Percentiles rank a stretch among this genome's conserved stretches.
Evolutionary conservation across 768 basidiomycete genomes (phyloP).

Genomic region (Lactarius sanguifluus): DNA sequence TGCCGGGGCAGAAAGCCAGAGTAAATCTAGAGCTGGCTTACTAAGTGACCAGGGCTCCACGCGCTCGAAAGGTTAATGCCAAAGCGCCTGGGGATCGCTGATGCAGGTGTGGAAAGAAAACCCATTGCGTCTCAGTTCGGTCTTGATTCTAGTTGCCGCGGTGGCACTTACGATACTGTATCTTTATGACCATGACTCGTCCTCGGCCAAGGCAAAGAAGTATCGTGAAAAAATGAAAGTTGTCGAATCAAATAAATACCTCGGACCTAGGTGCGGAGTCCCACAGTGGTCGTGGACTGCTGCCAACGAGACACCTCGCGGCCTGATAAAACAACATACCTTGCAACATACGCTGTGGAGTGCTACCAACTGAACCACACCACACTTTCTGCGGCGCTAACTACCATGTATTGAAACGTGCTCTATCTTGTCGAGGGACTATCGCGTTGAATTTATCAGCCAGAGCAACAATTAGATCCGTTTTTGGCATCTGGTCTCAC

Average conservation of each 20-base stretch:
- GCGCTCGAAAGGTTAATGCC: neutral
- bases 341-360: neutral
- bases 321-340: neutral
- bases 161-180: neutral
- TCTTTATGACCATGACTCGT: neutral
- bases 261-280: neutral
- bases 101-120: neutral
- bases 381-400: neutral
- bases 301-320: neutral
- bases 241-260: neutral
- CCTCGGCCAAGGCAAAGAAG: neutral
- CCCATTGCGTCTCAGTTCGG: neutral
- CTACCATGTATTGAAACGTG: neutral
- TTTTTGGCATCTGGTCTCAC: neutral
- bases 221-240: neutral
- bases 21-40: neutral
- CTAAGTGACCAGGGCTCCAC: neutral
- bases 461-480: slow-evolving; percentile 43
- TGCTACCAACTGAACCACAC: neutral
- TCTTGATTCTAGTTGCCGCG: neutral
- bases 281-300: neutral
- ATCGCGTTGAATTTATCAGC: slow-evolving; percentile 93
- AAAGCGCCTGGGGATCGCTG: neutral
- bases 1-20: neutral
- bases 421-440: neutral